Conservation (phyloP, 345 rosid genomes). For the rapeseed (Brassica napus) region DNA sequence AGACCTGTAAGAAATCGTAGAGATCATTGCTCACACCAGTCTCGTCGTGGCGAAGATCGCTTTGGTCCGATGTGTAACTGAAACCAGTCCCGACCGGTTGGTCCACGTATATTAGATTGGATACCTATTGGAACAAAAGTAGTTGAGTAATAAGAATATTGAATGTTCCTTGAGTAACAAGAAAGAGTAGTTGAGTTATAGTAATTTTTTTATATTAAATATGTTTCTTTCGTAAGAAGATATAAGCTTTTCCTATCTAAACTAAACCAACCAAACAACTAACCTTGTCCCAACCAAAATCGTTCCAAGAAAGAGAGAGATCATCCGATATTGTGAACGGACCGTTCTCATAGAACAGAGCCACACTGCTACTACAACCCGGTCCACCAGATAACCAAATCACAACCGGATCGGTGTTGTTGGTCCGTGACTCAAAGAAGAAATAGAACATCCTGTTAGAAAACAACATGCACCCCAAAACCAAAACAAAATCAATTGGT, state of each 20-base stretch:
- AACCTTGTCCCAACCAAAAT: constrained; percentile 89
- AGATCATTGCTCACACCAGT: no score
- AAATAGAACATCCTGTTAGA: constrained; percentile 70
- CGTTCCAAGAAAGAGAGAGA: constrained; percentile 78
- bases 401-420: constrained; percentile 68
- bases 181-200: no score
- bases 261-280: constrained; percentile 55
- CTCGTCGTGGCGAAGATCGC: no score
- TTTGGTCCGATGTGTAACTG: no score
- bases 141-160: no score
- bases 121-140: no score
- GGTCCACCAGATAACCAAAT: constrained; percentile 96
- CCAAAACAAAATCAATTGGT: neutral
- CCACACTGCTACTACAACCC: constrained; percentile 84
- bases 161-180: no score
- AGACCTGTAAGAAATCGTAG: no score
- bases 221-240: neutral
- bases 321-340: constrained; percentile 64
- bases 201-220: neutral
- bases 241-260: neutral
- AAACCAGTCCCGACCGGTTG: no score
- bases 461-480: neutral
- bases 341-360: constrained; percentile 92
- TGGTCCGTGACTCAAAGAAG: constrained; percentile 16
- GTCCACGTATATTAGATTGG: no score